Base-by-base conservation (phyloP, 495 filamentous ascomycete genomes). In the Aspergillus heteromorphus region DNA sequence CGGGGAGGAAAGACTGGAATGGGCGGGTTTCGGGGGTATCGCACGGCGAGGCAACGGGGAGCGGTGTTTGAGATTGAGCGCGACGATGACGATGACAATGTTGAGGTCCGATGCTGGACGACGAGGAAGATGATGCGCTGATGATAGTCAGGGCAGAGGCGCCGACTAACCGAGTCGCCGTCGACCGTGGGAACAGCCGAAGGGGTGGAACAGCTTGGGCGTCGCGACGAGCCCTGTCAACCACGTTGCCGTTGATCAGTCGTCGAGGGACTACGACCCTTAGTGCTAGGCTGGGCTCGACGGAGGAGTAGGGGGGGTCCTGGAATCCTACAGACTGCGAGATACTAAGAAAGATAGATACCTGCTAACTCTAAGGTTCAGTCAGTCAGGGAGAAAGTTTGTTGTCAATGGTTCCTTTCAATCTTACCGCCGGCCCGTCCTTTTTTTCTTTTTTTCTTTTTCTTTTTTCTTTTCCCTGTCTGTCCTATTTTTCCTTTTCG, bases 221-320 rank as follows among this genome's bases (percentile, higher is more conserved):
- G 51, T 42, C 36, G 42, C 19, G 49, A 27, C 18, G 50, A 64
- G 59, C 64, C 64, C 64, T 67, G 64, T 67, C 64, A 67, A 67
- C 64, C 64, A 67, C 64, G 64, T 67, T 67, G 64, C 55, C 48
- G 58, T 48, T 54, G 64, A 61, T 65, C 55, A 57, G 52, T 45
- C 51, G 50, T 47, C 49, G 29, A 38, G 49, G 45, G 27, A 31
- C 27, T 53, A 29, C 21, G 40, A 34, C 14, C 8, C 36, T 42
- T 36, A 20, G 51, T 21, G 5, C 23, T 20, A 34, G 30, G n/a
- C n/a, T n/a, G n/a, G n/a, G n/a, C n/a, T n/a, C n/a, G n/a, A n/a
- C n/a, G n/a, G n/a, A n/a, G n/a, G n/a, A n/a, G n/a, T n/a, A n/a
- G n/a, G n/a, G n/a, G n/a, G n/a, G n/a, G n/a, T n/a, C n/a, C n/a